Percentiles rank a stretch among this genome's conserved stretches.
Conservation (phyloP, 2,329 filamentous ascomycete genomes). For the Ophiostoma populinum region DNA sequence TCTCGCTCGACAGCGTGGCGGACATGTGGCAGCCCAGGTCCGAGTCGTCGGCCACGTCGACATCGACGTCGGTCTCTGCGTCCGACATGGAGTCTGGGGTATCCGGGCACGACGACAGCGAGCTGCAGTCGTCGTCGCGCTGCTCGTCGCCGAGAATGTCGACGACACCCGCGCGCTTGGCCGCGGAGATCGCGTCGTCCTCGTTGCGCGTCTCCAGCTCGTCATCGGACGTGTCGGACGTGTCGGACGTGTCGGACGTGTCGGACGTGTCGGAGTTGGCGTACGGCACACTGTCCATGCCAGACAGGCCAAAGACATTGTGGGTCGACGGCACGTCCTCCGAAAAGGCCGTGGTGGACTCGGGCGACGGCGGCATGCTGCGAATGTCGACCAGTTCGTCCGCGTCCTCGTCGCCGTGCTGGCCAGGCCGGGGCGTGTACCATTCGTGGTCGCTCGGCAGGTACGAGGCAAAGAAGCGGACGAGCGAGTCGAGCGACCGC, state of each 20-base stretch:
- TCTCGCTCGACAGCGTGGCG: too few species aligned
- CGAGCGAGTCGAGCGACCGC: conserved; percentile 40
- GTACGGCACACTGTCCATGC: conserved; percentile 28
- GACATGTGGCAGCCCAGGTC: not conserved
- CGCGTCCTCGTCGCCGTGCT: not conserved
- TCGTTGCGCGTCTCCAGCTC: not conserved
- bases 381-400: too few species aligned
- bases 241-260: too few species aligned
- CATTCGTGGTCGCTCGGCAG: conserved; percentile 33
- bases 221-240: conserved; percentile 15
- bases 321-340: conserved; percentile 25
- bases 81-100: conserved; percentile 29
- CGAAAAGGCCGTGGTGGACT: conserved; percentile 31
- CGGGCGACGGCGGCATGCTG: conserved; percentile 24
- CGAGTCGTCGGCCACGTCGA: not conserved
- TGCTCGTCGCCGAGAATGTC: too few species aligned
- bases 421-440: conserved; percentile 18
- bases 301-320: conserved; percentile 17
- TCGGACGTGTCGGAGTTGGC: conserved; percentile 36
- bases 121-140: conserved; percentile 25
- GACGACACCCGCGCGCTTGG: conserved; percentile 13
- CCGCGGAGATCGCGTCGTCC: conserved; percentile 8
- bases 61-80: conserved; percentile 4
- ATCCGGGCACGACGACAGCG: conserved; percentile 27
- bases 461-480: conserved; percentile 42